Percentiles rank a stretch among this genome's conserved stretches.
Evolutionary conservation across 73 alveolate genomes (phyloP).

Genomic region (Blepharisma japonicum): DNA sequence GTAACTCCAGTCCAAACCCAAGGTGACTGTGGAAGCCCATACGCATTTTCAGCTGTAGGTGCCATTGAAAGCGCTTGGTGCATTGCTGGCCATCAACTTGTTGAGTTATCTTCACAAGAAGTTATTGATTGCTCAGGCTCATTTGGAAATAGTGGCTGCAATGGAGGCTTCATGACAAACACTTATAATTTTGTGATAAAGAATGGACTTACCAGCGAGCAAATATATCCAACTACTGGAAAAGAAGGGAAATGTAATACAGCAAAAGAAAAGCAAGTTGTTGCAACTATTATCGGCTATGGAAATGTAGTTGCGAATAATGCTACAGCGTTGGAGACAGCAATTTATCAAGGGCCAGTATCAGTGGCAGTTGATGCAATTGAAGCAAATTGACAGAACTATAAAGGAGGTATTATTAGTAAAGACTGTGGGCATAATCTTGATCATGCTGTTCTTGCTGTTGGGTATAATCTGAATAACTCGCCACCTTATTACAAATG

Average conservation of each 20-base stretch:
- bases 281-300: not conserved
- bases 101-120: too few relatives aligned
- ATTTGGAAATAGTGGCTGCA: not conserved
- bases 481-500: too few relatives aligned
- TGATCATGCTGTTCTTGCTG: too few relatives aligned
- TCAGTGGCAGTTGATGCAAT: constrained; percentile 31
- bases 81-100: not conserved
- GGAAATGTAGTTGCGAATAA: not conserved
- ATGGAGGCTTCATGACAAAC: not conserved
- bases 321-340: constrained; percentile 13
- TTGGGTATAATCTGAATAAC: too few relatives aligned
- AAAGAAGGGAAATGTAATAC: not conserved
- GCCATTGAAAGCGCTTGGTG: constrained; percentile 31
- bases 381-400: constrained; percentile 18
- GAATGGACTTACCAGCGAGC: not conserved
- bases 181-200: not conserved
- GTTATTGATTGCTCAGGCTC: too few relatives aligned
- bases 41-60: constrained; percentile 45
- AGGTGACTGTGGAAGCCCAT: constrained; percentile 43
- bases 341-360: not conserved
- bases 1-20: constrained; percentile 41
- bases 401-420: constrained; percentile 1
- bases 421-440: too few relatives aligned
- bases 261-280: not conserved
- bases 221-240: not conserved